Base-by-base conservation (phyloP, 805 yeast species). In the Wickerhamomyces bovis region DNA sequence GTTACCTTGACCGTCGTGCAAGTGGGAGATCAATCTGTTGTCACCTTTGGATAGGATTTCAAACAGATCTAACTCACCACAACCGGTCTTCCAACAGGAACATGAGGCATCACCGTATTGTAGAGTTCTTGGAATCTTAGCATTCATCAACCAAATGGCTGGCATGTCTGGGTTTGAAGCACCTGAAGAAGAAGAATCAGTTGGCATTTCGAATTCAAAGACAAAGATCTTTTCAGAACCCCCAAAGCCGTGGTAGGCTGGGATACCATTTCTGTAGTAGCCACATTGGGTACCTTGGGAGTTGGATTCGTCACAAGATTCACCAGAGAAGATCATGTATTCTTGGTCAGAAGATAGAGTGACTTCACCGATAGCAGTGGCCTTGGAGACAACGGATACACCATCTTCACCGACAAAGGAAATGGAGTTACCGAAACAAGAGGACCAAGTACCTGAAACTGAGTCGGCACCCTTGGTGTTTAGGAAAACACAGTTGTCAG, bases 51-150 rank as follows among this genome's bases (percentile, higher is more conserved):
- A 71, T 57, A 94, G 77, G 57, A 92, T 76, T 78, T 94, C 99
- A 62, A 92, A 94, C 61, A 89, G 75, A 71, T 94, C 99, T 61
- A 94, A 75, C 76, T 94, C 99, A 73, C 99, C 99, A 73, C 99
- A 94, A 52, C 98, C 98, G 46, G 95, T 77, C 45, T 78, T 60
- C 99, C 99, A 94, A 78, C 99, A 94, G 33, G 97, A 89, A 76
- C 98, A 94, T 19, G 77, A 65, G 22, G 82, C 65, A 50, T 73
- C 72, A 67, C 97, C 97, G 71, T 94, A 94, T 73, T 94, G 98
- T 62, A 83, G 71, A 56, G 97, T 90, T 77, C 99, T 88, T 71
- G 99, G 97, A 63, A 90, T 83, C 75, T 87, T 86, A 52, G 96
- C 96, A 68, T 90, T 90, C 66, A 90, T 80, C 68, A 90, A 73